Evolutionary conservation across 345 rosid species (phyloP).

Genomic region (Rhodamnia argentea): DNA sequence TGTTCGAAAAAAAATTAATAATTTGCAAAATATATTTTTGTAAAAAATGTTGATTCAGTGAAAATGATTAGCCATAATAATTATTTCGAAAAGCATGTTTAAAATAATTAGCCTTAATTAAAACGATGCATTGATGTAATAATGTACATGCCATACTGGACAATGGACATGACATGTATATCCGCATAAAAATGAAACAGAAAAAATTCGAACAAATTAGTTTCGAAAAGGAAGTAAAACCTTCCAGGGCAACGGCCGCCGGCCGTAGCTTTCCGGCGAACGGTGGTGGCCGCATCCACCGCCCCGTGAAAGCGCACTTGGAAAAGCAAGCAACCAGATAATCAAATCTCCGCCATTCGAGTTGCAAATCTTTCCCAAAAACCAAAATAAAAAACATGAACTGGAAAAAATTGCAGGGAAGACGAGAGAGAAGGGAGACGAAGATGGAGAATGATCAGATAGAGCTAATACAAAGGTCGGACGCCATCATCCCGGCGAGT

Average conservation of each 20-base stretch:
- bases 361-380: background rate
- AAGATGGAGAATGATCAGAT: slow-evolving; percentile 11
- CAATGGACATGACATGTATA: background rate
- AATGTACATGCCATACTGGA: background rate
- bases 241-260: background rate
- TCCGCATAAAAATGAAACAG: background rate
- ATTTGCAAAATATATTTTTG: background rate
- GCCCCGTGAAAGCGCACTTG: background rate
- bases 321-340: background rate
- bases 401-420: background rate
- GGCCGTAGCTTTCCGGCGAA: background rate
- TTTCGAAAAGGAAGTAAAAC: background rate
- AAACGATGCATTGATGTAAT: background rate
- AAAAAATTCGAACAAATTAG: background rate
- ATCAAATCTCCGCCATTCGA: background rate
- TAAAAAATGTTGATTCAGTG: too few relatives aligned
- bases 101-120: background rate
- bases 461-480: slow-evolving; percentile 11
- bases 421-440: background rate
- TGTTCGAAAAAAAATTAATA: background rate
- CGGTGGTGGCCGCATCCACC: background rate
- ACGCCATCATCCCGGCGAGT: slow-evolving; percentile 40
- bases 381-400: background rate
- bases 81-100: too few relatives aligned
- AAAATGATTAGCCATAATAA: background rate